These are phyloP conservation scores for Brettanomyces bruxellensis DNA, from an alignment of 805 yeast genomes.

Conservation along the genomic window DNA sequence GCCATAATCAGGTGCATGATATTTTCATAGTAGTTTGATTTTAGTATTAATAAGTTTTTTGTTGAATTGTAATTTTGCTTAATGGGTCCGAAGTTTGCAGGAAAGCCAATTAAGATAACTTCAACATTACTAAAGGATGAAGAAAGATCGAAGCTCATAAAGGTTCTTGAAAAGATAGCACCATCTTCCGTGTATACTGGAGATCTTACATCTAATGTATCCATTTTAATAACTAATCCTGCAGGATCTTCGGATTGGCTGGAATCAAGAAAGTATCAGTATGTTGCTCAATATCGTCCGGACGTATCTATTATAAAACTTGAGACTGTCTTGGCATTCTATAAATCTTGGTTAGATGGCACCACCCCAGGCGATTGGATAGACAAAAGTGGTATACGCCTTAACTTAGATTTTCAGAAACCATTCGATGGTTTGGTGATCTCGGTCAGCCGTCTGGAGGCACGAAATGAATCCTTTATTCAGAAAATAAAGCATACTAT, in stretches of 20 bases:
- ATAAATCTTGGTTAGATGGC: constrained; percentile 50
- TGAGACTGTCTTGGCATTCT: constrained; percentile 34
- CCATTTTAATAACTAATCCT: constrained; percentile 17
- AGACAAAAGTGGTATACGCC: neutral
- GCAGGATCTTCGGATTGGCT: constrained; percentile 16
- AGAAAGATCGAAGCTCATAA: constrained; percentile 10
- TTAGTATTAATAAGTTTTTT: too few species aligned
- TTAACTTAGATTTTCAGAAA: constrained; percentile 19
- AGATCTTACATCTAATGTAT: constrained; percentile 21
- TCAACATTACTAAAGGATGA: constrained; percentile 17
- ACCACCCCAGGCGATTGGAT: neutral
- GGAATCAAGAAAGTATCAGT: constrained; percentile 44
- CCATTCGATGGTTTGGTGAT: constrained; percentile 35
- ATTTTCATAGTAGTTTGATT: too few species aligned
- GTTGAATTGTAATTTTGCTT: too few species aligned
- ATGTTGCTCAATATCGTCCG: constrained; percentile 37
- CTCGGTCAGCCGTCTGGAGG: constrained; percentile 26
- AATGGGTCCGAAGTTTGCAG: too few species aligned
- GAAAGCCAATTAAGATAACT: constrained; percentile 10
- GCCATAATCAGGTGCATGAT: too few species aligned
- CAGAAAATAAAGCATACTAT: constrained; percentile 25
- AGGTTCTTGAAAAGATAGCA: constrained; percentile 9
- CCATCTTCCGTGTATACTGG: constrained; percentile 13
- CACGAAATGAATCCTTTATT: constrained; percentile 5
- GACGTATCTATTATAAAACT: constrained; percentile 50